Evolutionary conservation across 1,139 yeast species (phyloP), one percentile per base, ranked within the genome.

Genomic region (Lodderomyces elongisporus): DNA sequence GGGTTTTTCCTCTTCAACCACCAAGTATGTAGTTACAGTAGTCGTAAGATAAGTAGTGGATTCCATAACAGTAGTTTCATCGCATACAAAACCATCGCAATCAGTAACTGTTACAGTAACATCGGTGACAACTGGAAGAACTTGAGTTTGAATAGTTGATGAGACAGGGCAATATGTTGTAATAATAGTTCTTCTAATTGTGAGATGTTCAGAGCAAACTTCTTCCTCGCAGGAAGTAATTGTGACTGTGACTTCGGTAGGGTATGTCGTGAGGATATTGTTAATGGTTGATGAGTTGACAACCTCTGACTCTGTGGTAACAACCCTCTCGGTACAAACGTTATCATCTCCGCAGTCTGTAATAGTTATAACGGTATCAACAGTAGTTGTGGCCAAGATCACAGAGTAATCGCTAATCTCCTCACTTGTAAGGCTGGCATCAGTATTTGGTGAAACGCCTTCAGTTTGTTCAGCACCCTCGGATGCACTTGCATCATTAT

Each of bases 161-260:
- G 38, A 18, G 16, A 27, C 32, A 17, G 43, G 45, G 31, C 45
- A 41, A 25, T 40, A 38, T n/a, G 45, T 41, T 22, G 35, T 31
- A 25, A 40, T 35, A 13, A 33, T 22, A 12, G 45, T 40, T 8
- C 25, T 34, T 20, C 15, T 24, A 12, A 34, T 21, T 4, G 33
- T 37, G 15, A 34, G 27, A 9, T 12, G 10, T n/a, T 32, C 34
- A 12, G 18, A 21, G 34, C 45, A 39, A 10, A 16, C 25, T 5
- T 31, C 29, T 5, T 26, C 43, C 14, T 34, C 41, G 33, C 44
- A 42, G 13, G 31, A 30, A 17, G 45, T 42, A 24, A 40, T 21
- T 5, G 41, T 39, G 16, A 33, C 17, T 5, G 41, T 34, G 8
- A 25, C 28, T 17, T 32, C 39, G 9, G 32, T 26, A 5, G 37